Percentiles rank a stretch among this genome's conserved stretches.
These are phyloP conservation scores for Kuraishia hungarica DNA, from an alignment of 805 yeast species.

Conservation along the genomic window DNA sequence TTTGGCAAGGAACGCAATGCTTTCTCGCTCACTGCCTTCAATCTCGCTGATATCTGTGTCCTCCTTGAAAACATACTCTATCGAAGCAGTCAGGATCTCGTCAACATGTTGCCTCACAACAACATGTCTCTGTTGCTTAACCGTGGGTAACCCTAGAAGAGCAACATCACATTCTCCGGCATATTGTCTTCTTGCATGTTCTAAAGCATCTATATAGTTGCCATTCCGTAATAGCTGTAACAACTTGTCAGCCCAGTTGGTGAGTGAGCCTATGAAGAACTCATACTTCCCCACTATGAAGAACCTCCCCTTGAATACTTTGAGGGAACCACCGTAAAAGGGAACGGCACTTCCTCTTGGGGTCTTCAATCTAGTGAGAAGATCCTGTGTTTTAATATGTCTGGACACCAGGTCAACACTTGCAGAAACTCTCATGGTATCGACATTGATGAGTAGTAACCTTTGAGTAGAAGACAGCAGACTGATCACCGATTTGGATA, in stretches of 20 bases:
- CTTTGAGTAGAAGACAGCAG: conserved; percentile 38
- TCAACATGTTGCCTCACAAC: conserved; percentile 46
- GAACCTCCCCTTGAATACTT: conserved; percentile 34
- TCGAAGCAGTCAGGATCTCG: conserved; percentile 46
- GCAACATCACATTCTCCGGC: conserved; percentile 39
- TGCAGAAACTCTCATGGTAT: conserved; percentile 25
- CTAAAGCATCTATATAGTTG: conserved; percentile 47
- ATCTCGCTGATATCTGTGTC: conserved; percentile 5
- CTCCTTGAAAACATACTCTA: conserved; percentile 30
- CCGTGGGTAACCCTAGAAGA: conserved; percentile 48
- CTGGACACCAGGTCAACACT: conserved; percentile 29
- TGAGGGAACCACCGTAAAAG: conserved; percentile 2
- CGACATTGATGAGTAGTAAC: conserved; percentile 31
- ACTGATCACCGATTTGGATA: conserved; percentile 29
- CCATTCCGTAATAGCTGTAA: conserved; percentile 37
- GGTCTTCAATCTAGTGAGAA: background rate
- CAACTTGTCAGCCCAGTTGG: conserved; percentile 65
- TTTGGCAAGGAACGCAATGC: conserved; percentile 15
- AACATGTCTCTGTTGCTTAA: conserved; percentile 31
- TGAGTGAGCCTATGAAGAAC: conserved; percentile 45
- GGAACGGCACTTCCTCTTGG: background rate
- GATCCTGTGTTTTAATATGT: conserved; percentile 21
- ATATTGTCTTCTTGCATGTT: conserved; percentile 44
- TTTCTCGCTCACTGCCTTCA: conserved; percentile 1
- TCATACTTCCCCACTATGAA: conserved; percentile 46